phyloP scores from a whole-genome alignment of 441 rosid species.

The Euphorbia celastroides region DNA sequence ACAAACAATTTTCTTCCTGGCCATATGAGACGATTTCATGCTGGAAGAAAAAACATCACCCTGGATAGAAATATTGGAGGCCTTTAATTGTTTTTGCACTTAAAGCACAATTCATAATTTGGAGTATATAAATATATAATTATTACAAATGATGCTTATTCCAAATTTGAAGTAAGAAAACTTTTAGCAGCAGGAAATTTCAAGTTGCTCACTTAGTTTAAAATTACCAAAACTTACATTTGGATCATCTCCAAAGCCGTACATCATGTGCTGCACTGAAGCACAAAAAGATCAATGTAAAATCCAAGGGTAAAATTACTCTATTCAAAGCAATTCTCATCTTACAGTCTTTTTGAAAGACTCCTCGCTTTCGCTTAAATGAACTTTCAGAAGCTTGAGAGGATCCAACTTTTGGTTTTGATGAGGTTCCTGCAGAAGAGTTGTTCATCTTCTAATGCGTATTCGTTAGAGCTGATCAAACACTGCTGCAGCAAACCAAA shows the following conservation, averaged over 20 bases:
- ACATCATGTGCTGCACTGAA: slow-evolving; percentile 97
- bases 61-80: background rate
- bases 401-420: slow-evolving; percentile 47
- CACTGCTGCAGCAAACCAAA: background rate
- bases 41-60: background rate
- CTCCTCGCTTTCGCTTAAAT: slow-evolving; percentile 72
- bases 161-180: background rate
- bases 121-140: background rate
- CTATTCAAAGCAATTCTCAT: background rate
- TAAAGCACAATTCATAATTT: background rate
- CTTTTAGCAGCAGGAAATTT: background rate
- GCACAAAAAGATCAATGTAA: slow-evolving; percentile 5
- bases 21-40: background rate
- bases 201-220: background rate
- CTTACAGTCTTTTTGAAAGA: slow-evolving; percentile 87
- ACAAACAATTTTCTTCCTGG: background rate
- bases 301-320: background rate
- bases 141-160: background rate
- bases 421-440: slow-evolving; percentile 31
- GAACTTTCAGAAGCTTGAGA: slow-evolving; percentile 64
- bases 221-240: slow-evolving; percentile 45
- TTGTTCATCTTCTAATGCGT: slow-evolving; percentile 15
- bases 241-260: slow-evolving; percentile 86
- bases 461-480: background rate
- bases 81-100: background rate